Evolutionary conservation across 1,284 basidiomycete species (phyloP), one percentile per base, ranked within the genome.

Genomic region (Xerocomus amazonicus): DNA sequence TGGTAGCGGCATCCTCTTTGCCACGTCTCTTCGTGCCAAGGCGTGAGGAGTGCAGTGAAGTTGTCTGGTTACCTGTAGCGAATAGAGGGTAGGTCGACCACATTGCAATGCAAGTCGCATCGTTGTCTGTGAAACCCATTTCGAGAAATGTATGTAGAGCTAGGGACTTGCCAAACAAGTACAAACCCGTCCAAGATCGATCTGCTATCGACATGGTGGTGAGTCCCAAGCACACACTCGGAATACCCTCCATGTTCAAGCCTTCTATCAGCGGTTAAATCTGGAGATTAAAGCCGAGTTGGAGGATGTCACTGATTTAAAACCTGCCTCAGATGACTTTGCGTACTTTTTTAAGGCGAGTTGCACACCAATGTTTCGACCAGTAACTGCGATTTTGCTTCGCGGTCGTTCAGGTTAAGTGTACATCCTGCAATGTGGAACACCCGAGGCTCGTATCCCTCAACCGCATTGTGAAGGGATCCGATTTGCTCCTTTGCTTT

Each of bases 281-380:
- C 74, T 90, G 16, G 84, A 81, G 37, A 87, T 89, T 64, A 83
- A 83, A 68, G 89, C 87, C 26, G 84, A 87, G 6, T 75, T 91
- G 39, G 86, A 90, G 63, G 85, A 87, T 57, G 80, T 90, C 53
- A 85, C 85, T 13, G 73, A 80, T 61, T 70, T 91, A 23, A 69
- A 71, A 38, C 88, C 88, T 19, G 74, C 76, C 9, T 68, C 74
- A 5, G 75, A 82, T 33, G 76, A 83, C 54, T 91, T 87, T 56
- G 84, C 90, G 53, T 91, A 80, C 66, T 85, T 85, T 71, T 91
- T 91, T 71, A 65, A 85, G 73, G 87, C 87, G 47, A 50, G 40
- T 41, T 38, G 31, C 33, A 23, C 36, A 8, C 29, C 12, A 31
- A 8, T 31, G 36, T 9, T 3, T 23, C 16, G 5, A 17, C 17